Percentiles rank a stretch among this genome's conserved stretches.
phyloP scores from a whole-genome alignment of 129 eudicot genomes.

The sunflower (Helianthus annuus) region DNA sequence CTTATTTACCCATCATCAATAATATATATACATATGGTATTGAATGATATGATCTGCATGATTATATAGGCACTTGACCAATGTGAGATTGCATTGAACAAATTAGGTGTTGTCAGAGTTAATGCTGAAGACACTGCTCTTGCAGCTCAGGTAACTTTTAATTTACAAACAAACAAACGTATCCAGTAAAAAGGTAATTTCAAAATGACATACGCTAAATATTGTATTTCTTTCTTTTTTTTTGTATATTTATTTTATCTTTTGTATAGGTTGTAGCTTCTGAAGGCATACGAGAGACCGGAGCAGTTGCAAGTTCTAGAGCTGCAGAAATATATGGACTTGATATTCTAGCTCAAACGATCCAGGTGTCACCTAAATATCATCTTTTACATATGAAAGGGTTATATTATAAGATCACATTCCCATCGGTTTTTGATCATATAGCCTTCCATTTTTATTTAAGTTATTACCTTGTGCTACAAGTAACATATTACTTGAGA shows the following conservation, averaged over 20 bases:
- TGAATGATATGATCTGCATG: neutral
- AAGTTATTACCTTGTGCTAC: too few species aligned
- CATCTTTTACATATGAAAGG: constrained; percentile 5
- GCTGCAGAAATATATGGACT: constrained; percentile 91
- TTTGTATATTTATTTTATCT: neutral
- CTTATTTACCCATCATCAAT: neutral
- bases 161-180: neutral
- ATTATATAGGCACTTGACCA: constrained; percentile 70
- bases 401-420: neutral
- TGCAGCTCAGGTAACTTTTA: constrained; percentile 75
- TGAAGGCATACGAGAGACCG: constrained; percentile 65
- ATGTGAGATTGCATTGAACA: constrained; percentile 60
- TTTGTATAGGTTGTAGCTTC: constrained; percentile 67
- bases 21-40: neutral
- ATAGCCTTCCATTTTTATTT: neutral
- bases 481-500: neutral
- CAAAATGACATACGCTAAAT: neutral
- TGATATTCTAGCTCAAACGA: constrained; percentile 64
- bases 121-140: constrained; percentile 74
- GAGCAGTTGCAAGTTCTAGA: constrained; percentile 87
- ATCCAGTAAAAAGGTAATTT: too few species aligned
- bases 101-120: constrained; percentile 60
- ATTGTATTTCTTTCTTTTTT: neutral
- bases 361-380: constrained; percentile 59
- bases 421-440: neutral